Base-by-base conservation (phyloP, 768 basidiomycete genomes). In the Tephrocybe sp. region DNA sequence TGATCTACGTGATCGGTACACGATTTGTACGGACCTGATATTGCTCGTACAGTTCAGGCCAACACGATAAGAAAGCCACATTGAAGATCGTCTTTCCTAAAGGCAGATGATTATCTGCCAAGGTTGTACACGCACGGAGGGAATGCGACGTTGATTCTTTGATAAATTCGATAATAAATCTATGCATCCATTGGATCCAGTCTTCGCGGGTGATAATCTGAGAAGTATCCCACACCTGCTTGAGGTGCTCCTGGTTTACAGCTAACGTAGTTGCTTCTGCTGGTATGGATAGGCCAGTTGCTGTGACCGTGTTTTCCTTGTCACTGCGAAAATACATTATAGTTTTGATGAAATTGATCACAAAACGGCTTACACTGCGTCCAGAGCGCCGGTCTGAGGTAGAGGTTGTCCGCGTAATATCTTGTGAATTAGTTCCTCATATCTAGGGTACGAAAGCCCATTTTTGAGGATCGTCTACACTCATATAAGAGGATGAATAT, bases 141-240 rank as follows among this genome's bases (percentile, higher is more conserved):
- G 96, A 96, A 71, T 95, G 93, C 1, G 93, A 96, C 0, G 96
- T 95, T 0, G 96, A 97, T 56, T 98, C 94, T 62, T 94, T 91
- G 88, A 98, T 94, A 62, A 98, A 88, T 65, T 98, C 94, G 2
- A 94, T 89, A n/a, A 91, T 85, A 8, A 99, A 78, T 11, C 86
- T 80, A 61, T 90, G 93, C 75, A 96, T 86, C 96, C 96, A 99
- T 30, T 93, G 91, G 12, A 79, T 71, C 96, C 96, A 99, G 57
- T 98, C 95, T 33, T 93, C 88, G 47, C 78, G 77, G 1, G 88
- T 88, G 17, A 78, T 72, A 4, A 91, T 77, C 52, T 81, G 77
- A 4, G 89, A 88, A 1, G 84, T 81, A 59, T 96, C 94, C 95
- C 96, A 99, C 0, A 93, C 93, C 60, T 92, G 86, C 68, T 96